Percentiles rank a stretch among this genome's conserved stretches.
Evolutionary conservation across 2,329 filamentous ascomycete species (phyloP).

Genomic region (Fusarium haematococcum): DNA sequence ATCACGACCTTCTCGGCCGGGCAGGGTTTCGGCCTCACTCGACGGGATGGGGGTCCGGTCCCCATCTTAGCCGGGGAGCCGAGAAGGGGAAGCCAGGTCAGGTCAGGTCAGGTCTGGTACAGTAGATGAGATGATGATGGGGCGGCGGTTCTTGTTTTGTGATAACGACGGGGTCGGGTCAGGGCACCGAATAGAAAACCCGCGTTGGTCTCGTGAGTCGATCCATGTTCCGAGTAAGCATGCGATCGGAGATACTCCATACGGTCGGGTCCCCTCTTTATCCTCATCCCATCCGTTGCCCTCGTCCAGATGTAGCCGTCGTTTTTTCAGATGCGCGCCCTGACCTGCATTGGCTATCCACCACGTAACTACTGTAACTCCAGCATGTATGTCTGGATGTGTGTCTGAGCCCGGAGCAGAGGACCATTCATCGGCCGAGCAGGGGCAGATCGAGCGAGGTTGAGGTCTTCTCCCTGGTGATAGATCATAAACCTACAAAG

Average conservation of each 20-base stretch:
- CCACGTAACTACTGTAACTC: background rate
- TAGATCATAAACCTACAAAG: conserved; percentile 2
- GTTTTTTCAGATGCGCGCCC: background rate
- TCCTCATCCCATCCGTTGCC: background rate
- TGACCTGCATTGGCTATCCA: background rate
- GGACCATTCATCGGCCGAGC: background rate
- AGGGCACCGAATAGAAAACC: conserved; percentile 7
- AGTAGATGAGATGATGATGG: conserved; percentile 1
- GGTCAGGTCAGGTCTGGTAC: background rate
- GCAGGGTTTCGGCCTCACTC: conserved; percentile 32
- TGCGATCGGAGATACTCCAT: conserved; percentile 29
- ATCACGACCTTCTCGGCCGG: conserved; percentile 28
- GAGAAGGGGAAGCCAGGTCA: background rate
- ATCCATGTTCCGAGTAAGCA: conserved; percentile 2
- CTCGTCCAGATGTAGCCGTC: background rate
- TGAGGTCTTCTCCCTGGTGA: background rate
- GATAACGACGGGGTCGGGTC: conserved; percentile 3
- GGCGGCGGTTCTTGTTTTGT: background rate
- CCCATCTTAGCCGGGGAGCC: background rate
- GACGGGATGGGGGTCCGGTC: conserved; percentile 12
- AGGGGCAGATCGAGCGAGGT: background rate
- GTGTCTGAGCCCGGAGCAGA: background rate
- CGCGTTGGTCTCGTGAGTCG: conserved; percentile 19
- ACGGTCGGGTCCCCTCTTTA: conserved; percentile 13
- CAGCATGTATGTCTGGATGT: background rate